Evolutionary conservation across 202 grass and related monocot species (phyloP), one percentile per base, ranked within the genome.

Genomic region (Setaria italica): DNA sequence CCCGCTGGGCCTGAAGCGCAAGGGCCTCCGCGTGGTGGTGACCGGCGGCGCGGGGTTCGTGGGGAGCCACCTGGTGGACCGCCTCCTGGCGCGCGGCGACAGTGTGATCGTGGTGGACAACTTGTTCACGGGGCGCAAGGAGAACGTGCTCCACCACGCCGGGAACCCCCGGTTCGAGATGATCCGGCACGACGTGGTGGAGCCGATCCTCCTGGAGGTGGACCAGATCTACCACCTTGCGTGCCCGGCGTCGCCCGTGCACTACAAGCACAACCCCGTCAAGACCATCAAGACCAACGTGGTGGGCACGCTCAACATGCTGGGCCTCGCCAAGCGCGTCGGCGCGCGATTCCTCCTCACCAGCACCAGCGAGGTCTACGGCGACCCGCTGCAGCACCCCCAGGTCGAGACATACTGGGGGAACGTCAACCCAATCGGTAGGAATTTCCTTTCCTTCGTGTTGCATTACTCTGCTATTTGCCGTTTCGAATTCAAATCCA

Each of bases 281-380:
- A 98, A 98, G 86, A 98, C 93, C n/a, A 95, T 98, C 91, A 98
- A 98, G 95, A 98, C 95, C 85, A 98, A 98, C 80, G 95, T 95
- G 1, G 91, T 95, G 1, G 95, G 95, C 20, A 98, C 95, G 10
- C 93, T 98, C 51, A 98, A 98, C 88, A 98, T 98, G 95, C 93
- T 98, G 1, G 95, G 95, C 1, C 76, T 98, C 64, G 95, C 95
- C 60, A 98, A 98, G 84, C 89, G 95, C 67, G 91, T 98, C 32
- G 93, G 95, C 17, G 95, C 95, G 0, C 10, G 93, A 9, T 95
- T 98, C 86, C 90, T 98, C 7, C 88, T 98, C 81, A 98, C 95
- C 53, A 95, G 93, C 81, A 98, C 95, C 41, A 98, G 95, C 56
- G 93, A 98, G 89, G 95, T 95, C 20, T 95, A 98, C 25, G 95